Percentiles rank a stretch among this genome's conserved stretches.
Conservation (phyloP, 2,329 filamentous ascomycete genomes). For the Neofusicoccum cordaticola region DNA sequence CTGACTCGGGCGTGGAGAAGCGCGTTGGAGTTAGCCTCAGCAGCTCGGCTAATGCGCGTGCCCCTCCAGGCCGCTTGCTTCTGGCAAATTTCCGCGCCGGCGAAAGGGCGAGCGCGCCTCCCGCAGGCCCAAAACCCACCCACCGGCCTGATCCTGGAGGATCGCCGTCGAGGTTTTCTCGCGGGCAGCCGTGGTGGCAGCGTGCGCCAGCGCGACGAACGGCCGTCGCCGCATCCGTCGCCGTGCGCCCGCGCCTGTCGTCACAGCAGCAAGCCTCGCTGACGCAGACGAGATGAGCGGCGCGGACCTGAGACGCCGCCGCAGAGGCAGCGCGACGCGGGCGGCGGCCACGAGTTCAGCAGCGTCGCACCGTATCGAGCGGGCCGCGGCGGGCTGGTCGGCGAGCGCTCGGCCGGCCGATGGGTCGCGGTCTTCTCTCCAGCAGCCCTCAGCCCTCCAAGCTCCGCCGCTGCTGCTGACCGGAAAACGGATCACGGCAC, state of each 20-base stretch:
- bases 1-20: background rate
- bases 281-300: slow-evolving; percentile 4
- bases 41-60: slow-evolving; percentile 7
- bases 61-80: background rate
- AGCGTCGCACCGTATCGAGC: too few species aligned
- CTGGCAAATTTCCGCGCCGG: slow-evolving; percentile 14
- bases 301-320: background rate
- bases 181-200: too few species aligned
- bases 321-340: too few species aligned
- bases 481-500: background rate
- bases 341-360: too few species aligned
- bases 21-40: background rate
- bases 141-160: slow-evolving; percentile 14
- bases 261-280: background rate
- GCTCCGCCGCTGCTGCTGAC: background rate
- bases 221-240: slow-evolving; percentile 3
- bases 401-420: background rate
- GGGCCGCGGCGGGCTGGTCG: too few species aligned
- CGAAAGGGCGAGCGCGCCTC: background rate
- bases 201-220: too few species aligned
- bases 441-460: background rate
- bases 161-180: background rate
- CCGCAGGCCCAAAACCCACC: background rate
- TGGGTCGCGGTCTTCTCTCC: slow-evolving; percentile 2
- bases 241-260: background rate